Evolutionary conservation across 306 rosid genomes (phyloP).

Genomic region (Abrus pulchellus): DNA sequence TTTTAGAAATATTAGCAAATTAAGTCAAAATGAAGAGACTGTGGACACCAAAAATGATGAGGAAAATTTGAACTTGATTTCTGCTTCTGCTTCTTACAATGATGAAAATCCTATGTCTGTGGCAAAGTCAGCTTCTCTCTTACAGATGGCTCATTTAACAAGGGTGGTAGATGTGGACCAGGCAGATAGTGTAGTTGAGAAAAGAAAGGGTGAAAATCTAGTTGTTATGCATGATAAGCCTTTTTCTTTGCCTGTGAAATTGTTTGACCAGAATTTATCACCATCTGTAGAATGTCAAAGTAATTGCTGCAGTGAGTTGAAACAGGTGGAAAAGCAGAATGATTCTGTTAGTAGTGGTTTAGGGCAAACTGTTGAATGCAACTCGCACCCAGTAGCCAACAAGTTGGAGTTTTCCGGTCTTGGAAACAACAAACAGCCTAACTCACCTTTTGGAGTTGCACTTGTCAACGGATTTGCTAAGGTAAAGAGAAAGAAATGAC

Average conservation of each 20-base stretch:
- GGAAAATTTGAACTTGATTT: conserved; percentile 42
- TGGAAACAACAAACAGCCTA: conserved; percentile 42
- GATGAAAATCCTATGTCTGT: conserved; percentile 41
- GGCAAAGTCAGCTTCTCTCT: conserved; percentile 48
- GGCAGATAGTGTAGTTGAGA: conserved; percentile 39
- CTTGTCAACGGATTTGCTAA: conserved; percentile 32
- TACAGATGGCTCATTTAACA: conserved; percentile 48
- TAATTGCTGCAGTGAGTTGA: conserved; percentile 46
- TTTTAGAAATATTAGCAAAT: conserved; percentile 44
- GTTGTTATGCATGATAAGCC: conserved; percentile 35
- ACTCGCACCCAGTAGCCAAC: conserved; percentile 37
- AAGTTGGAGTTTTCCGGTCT: conserved; percentile 41
- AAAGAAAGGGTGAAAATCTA: conserved; percentile 39
- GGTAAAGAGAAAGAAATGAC: conserved; percentile 47
- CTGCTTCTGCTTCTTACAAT: conserved; percentile 39
- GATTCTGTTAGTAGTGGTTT: conserved; percentile 44
- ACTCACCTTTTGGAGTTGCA: conserved; percentile 42
- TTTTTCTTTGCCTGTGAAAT: conserved; percentile 52
- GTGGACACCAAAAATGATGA: conserved; percentile 44
- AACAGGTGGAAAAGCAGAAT: conserved; percentile 46
- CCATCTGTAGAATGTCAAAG: conserved; percentile 47
- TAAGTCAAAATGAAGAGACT: conserved; percentile 54
- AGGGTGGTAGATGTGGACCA: conserved; percentile 50
- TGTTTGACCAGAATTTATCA: conserved; percentile 41
- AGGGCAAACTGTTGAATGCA: conserved; percentile 44